Percentiles rank a stretch among this genome's conserved stretches.
Evolutionary conservation across 1,139 yeast genomes (phyloP).

Genomic region (Saccharomyces pastorianus): DNA sequence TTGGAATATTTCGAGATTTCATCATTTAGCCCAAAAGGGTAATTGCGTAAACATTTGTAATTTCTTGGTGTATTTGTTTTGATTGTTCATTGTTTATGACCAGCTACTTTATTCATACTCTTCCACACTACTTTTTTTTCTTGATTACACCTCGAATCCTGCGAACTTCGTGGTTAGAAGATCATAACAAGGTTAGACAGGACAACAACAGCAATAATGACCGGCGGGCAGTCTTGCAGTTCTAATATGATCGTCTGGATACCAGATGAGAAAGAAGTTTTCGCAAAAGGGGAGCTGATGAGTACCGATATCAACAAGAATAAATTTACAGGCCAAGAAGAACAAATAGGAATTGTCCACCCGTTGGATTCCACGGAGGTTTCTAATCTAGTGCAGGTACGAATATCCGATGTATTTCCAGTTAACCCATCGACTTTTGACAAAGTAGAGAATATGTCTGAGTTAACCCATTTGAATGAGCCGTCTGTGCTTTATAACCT

Average conservation of each 20-base stretch:
- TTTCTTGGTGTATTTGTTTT: neutral
- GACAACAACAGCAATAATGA: neutral
- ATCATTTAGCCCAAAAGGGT: neutral
- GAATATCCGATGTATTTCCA: conserved; percentile 43
- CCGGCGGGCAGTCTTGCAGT: neutral
- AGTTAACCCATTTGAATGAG: conserved; percentile 85
- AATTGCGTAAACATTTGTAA: neutral
- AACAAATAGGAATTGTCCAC: conserved; percentile 11
- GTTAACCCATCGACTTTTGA: conserved; percentile 91
- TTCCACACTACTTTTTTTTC: neutral
- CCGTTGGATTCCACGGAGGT: conserved; percentile 8
- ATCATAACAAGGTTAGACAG: neutral
- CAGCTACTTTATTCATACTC: neutral
- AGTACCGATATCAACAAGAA: conserved; percentile 16
- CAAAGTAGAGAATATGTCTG: conserved; percentile 91
- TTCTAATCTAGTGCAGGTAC: conserved; percentile 34
- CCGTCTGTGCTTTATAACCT: conserved; percentile 86
- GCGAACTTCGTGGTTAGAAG: neutral
- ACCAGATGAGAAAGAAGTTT: conserved; percentile 58
- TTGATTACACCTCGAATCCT: neutral
- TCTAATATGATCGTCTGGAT: conserved; percentile 54
- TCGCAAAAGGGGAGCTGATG: conserved; percentile 59
- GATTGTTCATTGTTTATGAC: neutral
- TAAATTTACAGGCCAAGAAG: conserved; percentile 16
- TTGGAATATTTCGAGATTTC: neutral